Evolutionary conservation across 2,329 filamentous ascomycete species (phyloP), one percentile per base, ranked within the genome.

Genomic region (Tricladium varicosporioides): DNA sequence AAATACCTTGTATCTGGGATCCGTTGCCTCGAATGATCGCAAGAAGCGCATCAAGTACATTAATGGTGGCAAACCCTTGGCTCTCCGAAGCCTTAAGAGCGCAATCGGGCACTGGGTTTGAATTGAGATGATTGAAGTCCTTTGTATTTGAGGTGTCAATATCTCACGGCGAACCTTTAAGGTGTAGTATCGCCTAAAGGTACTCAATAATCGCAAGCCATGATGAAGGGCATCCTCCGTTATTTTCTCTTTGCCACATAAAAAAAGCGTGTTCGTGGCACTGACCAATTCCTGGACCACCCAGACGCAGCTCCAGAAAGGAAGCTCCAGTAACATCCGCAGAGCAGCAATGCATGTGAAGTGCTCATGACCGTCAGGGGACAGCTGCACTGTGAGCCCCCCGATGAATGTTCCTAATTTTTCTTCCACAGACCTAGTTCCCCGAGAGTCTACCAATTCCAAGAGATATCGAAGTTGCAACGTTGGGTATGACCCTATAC

Each of bases 281-380:
- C 67, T 67, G 52, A 63, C 62, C 14, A 71, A 60, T 52, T 72
- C 70, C 51, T 71, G 70, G 4, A 71, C 65, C 0, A 71, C 66
- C 69, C 70, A 72, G 0, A 74, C 46, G 16, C 72, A 59, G 9
- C 56, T 63, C 72, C 72, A 74, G 57, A 74, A 75, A 11, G 70
- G 65, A 50, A 67, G 62, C 27, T 73, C 67, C 19, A 74, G 74
- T 0, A 74, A 58, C 1, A 60, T 45, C 7, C 70, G 66, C 0
- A 72, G 42, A 1, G 71, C 70, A 0, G 58, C 15, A 33, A 67
- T 36, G 32, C 32, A 36, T 13, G 13, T 36, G 32, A 13, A 36
- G 8, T 36, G 7, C 32, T 36, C 32, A 13, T 7, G 8, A 36
- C 32, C 13, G 32, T 36, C 32, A 7, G 7, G 32, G 13, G 32